A percentile compares a stretch with the other conserved stretches of the same genome.
These are phyloP conservation scores for Solidago caesia DNA, from an alignment of 129 eudicot species.

Conservation along the genomic window DNA sequence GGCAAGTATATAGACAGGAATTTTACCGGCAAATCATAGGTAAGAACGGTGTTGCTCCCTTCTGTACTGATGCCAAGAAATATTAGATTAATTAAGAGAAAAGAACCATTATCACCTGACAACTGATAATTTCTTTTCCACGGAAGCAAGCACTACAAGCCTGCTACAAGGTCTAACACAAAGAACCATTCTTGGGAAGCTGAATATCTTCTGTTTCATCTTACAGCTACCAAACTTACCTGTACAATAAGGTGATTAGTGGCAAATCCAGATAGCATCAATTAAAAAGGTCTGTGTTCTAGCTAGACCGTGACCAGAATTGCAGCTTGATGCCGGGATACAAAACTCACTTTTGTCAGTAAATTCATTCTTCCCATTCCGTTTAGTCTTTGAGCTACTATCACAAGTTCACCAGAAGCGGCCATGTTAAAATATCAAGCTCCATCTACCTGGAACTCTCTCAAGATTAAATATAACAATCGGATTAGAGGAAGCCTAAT, in stretches of 20 bases:
- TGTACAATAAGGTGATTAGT: not conserved
- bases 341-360: conserved; percentile 63
- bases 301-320: not conserved
- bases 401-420: conserved; percentile 45
- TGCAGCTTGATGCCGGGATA: conserved; percentile 8
- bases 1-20: not conserved
- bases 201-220: conserved; percentile 55
- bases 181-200: conserved; percentile 56
- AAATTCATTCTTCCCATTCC: conserved; percentile 56
- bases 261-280: not conserved
- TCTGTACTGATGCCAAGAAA: too few species aligned
- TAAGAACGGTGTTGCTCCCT: too few species aligned
- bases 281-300: not conserved
- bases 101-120: conserved; percentile 42
- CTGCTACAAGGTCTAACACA: conserved; percentile 54
- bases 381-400: conserved; percentile 61
- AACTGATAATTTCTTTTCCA: conserved; percentile 67
- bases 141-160: conserved; percentile 67
- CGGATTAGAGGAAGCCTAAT: conserved; percentile 15
- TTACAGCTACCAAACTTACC: conserved; percentile 49
- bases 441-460: conserved; percentile 64
- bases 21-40: too few species aligned
- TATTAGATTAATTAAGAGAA: too few species aligned
- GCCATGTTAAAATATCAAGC: conserved; percentile 76
- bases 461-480: conserved; percentile 33